Base-by-base conservation (phyloP, 1,284 basidiomycete species). In the Tilletia indica region DNA sequence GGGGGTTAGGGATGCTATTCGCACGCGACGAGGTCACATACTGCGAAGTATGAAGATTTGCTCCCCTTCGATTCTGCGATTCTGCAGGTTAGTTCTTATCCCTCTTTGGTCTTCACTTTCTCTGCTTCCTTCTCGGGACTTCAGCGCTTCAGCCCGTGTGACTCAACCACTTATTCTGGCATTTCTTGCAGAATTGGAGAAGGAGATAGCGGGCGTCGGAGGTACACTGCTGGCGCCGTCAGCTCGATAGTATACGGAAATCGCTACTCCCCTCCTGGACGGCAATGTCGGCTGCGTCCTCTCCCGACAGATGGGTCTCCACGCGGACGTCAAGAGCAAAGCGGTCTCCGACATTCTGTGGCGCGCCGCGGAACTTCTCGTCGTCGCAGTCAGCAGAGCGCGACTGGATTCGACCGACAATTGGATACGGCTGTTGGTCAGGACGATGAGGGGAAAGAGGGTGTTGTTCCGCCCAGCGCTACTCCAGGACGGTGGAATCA, bases 151-250 rank as follows among this genome's bases (percentile, higher is more conserved):
- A n/a, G n/a, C n/a, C n/a, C n/a, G n/a, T n/a, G 12, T n/a, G 16
- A 54, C 51, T 9, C 12, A 19, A 25, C n/a, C 47, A n/a, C 47
- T 19, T 19, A 3, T 54, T 54, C 2, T 54, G 51, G 16, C 89
- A 68, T 91, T 91, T 75, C 91, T 92, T 0, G 89, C 25, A 31
- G 25, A 31, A 31, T 31, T 31, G 25, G 90, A 96, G 85, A 89
- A 89, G 69, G 88, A 91, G 72, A 91, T 97, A 58, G 92, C 93
- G 39, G 95, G 95, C 1, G 91, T 97, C 48, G 94, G 94, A 47
- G 87, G 49, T 97, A 97, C 83, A 97, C 93, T 0, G 87, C 87
- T 11, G 88, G 82, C 21, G 82, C 82, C 3, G 81, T 83, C 14
- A 78, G 76, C 19, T 77, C 76, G 14, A 83, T 83, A 56, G 82